A percentile compares a stretch with the other conserved stretches of the same genome.
phyloP scores from a whole-genome alignment of 306 rosid species.

The Gynostemma pentaphyllum region DNA sequence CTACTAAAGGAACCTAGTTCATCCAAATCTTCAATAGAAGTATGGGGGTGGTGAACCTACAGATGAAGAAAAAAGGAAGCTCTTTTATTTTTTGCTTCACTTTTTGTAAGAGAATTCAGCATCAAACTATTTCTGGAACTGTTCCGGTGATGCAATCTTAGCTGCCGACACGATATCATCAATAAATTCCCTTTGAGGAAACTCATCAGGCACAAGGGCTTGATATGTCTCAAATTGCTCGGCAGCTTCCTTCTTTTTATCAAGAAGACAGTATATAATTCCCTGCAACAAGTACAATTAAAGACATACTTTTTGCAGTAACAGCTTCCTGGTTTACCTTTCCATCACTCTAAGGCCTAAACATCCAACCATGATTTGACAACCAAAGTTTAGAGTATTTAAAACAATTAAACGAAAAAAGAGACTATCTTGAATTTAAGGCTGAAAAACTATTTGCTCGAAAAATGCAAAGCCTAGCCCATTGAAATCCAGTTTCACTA shows the following conservation, averaged over 20 bases:
- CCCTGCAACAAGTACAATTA: constrained; percentile 41
- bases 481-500: too few species aligned
- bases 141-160: constrained; percentile 36
- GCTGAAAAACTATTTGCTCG: too few species aligned
- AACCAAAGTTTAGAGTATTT: too few species aligned
- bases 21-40: constrained; percentile 80
- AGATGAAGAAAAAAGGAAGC: neutral
- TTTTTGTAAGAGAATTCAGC: constrained; percentile 39
- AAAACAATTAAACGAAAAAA: neutral
- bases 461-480: too few species aligned
- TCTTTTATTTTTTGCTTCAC: constrained; percentile 1
- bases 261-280: constrained; percentile 68
- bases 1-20: constrained; percentile 92
- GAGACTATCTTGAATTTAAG: neutral
- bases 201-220: constrained; percentile 69
- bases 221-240: constrained; percentile 64
- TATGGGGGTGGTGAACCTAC: constrained; percentile 96
- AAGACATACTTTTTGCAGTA: neutral
- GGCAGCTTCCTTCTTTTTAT: constrained; percentile 67
- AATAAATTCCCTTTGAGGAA: constrained; percentile 75
- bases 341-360: neutral
- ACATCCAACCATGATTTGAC: too few species aligned
- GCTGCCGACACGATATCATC: constrained; percentile 72
- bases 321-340: neutral
- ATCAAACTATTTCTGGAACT: constrained; percentile 44